Conservation (phyloP, 192 early-diverging fungal species). For the Physocladia obscura region DNA sequence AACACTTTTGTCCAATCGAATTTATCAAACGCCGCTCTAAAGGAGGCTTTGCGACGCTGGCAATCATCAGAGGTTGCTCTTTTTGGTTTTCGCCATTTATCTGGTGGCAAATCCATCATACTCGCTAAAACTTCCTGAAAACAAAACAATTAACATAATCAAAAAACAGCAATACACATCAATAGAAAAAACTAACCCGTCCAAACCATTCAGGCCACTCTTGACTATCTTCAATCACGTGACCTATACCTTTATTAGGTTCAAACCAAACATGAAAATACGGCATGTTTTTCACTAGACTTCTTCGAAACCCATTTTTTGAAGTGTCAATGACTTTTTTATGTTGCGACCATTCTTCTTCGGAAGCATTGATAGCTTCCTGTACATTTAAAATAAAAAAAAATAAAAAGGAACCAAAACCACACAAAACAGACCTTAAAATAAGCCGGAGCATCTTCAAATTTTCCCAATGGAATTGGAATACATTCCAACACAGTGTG, state of each 20-base stretch:
- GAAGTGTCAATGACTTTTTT: conserved; percentile 73
- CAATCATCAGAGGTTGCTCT: conserved; percentile 50
- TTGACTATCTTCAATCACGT: conserved; percentile 91
- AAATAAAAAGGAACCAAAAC: conserved; percentile 5
- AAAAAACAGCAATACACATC: conserved; percentile 10
- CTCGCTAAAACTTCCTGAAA: conserved; percentile 75
- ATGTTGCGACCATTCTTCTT: conserved; percentile 91
- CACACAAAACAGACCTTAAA: conserved; percentile 60
- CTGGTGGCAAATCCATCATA: conserved; percentile 76
- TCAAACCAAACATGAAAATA: conserved; percentile 98
- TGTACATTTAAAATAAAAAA: conserved; percentile 17
- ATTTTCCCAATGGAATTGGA: conserved; percentile 76
- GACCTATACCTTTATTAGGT: conserved; percentile 82
- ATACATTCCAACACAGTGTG: conserved; percentile 92
- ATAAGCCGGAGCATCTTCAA: conserved; percentile 77
- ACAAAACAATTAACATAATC: neutral
- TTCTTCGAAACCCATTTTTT: conserved; percentile 51
- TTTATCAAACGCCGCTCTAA: conserved; percentile 65
- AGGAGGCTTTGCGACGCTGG: conserved; percentile 54
- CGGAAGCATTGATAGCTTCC: conserved; percentile 74
- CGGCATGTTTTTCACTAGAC: conserved; percentile 69
- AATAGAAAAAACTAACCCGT: conserved; percentile 41
- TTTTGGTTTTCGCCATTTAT: conserved; percentile 70
- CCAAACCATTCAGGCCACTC: conserved; percentile 85
- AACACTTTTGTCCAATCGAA: conserved; percentile 85